phyloP scores from a whole-genome alignment of 2,329 filamentous ascomycete species.

The Dissoconium aciculare region DNA sequence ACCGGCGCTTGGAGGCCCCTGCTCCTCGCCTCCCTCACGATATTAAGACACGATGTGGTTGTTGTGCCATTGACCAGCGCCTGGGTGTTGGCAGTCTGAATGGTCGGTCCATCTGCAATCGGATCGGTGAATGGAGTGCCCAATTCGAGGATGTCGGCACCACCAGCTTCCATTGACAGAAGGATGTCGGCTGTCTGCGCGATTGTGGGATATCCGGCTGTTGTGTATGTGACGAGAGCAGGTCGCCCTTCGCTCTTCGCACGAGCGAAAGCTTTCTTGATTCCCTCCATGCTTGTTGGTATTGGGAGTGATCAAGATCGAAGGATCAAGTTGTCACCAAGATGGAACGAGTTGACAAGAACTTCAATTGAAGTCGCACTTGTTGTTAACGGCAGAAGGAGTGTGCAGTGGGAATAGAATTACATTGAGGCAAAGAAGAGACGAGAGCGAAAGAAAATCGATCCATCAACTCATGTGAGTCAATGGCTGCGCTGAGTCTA shows the following conservation, averaged over 20 bases:
- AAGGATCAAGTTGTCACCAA: not conserved
- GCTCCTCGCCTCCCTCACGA: conserved; percentile 66
- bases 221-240: conserved; percentile 90
- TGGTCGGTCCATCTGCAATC: conserved; percentile 93
- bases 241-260: conserved; percentile 40
- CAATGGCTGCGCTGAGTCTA: no score
- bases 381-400: not conserved
- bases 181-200: conserved; percentile 71
- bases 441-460: not conserved
- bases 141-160: conserved; percentile 88
- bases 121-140: conserved; percentile 95
- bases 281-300: conserved; percentile 30
- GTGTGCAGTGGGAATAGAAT: not conserved
- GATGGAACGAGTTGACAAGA: not conserved
- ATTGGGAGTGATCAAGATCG: not conserved
- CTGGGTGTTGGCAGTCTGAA: conserved; percentile 83
- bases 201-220: conserved; percentile 76
- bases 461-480: not conserved
- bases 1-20: conserved; percentile 68
- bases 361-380: not conserved
- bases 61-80: conserved; percentile 82
- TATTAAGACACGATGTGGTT: conserved; percentile 61
- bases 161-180: conserved; percentile 80
- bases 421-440: not conserved
- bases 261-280: conserved; percentile 36